Evolutionary conservation across 2,329 filamentous ascomycete species (phyloP).

Genomic region (Knufia fluminis): DNA sequence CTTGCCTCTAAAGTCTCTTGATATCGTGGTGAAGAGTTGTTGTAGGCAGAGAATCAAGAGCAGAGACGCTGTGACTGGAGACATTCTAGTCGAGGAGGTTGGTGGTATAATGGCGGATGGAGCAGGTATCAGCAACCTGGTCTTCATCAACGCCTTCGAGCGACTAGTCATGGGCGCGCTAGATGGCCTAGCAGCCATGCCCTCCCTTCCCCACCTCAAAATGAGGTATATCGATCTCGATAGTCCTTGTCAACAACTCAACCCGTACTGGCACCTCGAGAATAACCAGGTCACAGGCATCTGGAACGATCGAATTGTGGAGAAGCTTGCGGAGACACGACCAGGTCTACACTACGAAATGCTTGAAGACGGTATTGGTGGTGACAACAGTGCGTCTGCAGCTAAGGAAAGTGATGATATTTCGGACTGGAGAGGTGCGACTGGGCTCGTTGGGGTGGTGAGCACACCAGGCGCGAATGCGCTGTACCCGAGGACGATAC

Average conservation of each 20-base stretch:
- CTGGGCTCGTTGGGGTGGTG: background rate
- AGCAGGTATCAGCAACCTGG: constrained; percentile 61
- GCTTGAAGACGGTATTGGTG: constrained; percentile 54
- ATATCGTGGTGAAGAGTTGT: constrained; percentile 65
- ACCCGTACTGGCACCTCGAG: constrained; percentile 61
- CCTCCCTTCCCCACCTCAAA: constrained; percentile 53
- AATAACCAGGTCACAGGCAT: constrained; percentile 56
- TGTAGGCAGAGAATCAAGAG: constrained; percentile 42
- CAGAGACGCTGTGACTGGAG: constrained; percentile 17
- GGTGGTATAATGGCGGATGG: constrained; percentile 48
- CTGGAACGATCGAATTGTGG: constrained; percentile 61
- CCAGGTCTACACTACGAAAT: constrained; percentile 52
- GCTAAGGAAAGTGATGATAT: constrained; percentile 33
- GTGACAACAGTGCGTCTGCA: constrained; percentile 21
- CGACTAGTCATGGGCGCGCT: constrained; percentile 56
- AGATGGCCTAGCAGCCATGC: constrained; percentile 47
- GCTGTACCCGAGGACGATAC: constrained; percentile 31
- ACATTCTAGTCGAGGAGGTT: constrained; percentile 16
- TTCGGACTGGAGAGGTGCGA: constrained; percentile 42
- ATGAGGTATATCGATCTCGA: constrained; percentile 70
- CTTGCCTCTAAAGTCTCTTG: constrained; percentile 52
- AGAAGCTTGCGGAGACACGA: constrained; percentile 49
- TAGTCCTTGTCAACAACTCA: constrained; percentile 59
- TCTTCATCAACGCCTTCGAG: constrained; percentile 65
- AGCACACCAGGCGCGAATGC: constrained; percentile 22